These are phyloP conservation scores for Xylariaceae sp. DNA, from an alignment of 2,329 filamentous ascomycete genomes.

Conservation along the genomic window DNA sequence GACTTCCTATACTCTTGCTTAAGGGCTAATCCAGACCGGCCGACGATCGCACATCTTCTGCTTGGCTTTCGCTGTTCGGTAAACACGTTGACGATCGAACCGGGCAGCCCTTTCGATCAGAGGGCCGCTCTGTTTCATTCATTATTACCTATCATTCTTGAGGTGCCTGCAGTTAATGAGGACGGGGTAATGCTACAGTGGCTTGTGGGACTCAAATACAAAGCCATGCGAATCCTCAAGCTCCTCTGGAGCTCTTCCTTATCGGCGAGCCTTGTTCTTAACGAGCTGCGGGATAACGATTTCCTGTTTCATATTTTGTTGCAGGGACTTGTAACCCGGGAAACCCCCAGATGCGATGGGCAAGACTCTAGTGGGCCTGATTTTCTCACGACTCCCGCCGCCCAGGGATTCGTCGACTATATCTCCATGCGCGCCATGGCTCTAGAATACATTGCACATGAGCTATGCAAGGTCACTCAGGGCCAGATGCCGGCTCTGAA, in stretches of 20 bases:
- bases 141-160: slow-evolving; percentile 66
- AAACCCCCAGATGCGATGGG: slow-evolving; percentile 70
- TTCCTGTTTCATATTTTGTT: slow-evolving; percentile 75
- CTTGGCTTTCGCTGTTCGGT: slow-evolving; percentile 80
- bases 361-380: slow-evolving; percentile 54
- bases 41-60: slow-evolving; percentile 84
- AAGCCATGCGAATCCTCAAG: slow-evolving; percentile 68
- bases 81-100: slow-evolving; percentile 63
- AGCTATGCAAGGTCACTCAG: slow-evolving; percentile 73
- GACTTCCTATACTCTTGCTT: slow-evolving; percentile 83
- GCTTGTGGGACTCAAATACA: slow-evolving; percentile 65
- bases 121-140: slow-evolving; percentile 78
- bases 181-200: slow-evolving; percentile 58
- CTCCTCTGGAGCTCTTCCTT: slow-evolving; percentile 80
- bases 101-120: slow-evolving; percentile 65
- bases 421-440: slow-evolving; percentile 71
- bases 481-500: slow-evolving; percentile 67
- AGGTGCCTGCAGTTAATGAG: slow-evolving; percentile 61
- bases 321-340: slow-evolving; percentile 65
- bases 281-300: slow-evolving; percentile 74
- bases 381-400: slow-evolving; percentile 66
- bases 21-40: slow-evolving; percentile 66
- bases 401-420: slow-evolving; percentile 70
- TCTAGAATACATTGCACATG: slow-evolving; percentile 79
- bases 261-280: slow-evolving; percentile 68